Base-by-base conservation (phyloP, 2,329 filamentous ascomycete genomes). In the Aureobasidium musti region DNA sequence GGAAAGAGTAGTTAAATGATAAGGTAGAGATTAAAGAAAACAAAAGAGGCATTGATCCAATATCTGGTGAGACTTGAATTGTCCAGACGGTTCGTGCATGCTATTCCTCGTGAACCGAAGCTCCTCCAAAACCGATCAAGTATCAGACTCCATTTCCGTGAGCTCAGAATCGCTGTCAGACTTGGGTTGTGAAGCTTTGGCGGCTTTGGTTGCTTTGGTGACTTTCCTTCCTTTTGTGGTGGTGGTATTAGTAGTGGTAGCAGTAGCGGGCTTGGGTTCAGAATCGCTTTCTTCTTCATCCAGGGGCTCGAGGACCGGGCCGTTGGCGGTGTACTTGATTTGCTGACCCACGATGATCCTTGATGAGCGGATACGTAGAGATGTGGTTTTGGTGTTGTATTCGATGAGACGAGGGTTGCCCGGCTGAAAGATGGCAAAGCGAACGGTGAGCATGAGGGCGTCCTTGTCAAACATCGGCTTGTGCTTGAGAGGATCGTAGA, bases 321-420 rank as follows among this genome's bases (percentile, higher is more conserved):
- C 65, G 19, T 52, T 50, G 54, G 39, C 26, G 14, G 67, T 60
- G 41, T 66, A 63, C 30, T 67, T 30, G 50, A 68, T 54, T 13
- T 39, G 35, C 45, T 59, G 33, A 23, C 65, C 45, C 21, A 26
- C 28, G 21, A 59, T 43, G 8, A 66, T 41, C 39, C 50, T 41
- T 35, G 66, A 59, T n/a, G 65, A 53, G 11, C 65, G 53, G 26
- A 67, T 41, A 28, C 65, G 53, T 8, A 67, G 30, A n/a, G 65
- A 41, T 11, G 17, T 21, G 7, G 43, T 61, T 8, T 35, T 17
- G 19, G 41, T 56, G 17, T 53, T 60, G 35, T 60, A 60, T 26
- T 67, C 65, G 23, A 67, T 19, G 21, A 49, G 41, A 13, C 47
- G 28, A 26, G 47, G 33, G 13, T 67, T 52, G 6, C 65, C 65